A percentile compares a stretch with the other conserved stretches of the same genome.
phyloP scores from a whole-genome alignment of 495 filamentous ascomycete genomes.

The Podospora pseudopauciseta region DNA sequence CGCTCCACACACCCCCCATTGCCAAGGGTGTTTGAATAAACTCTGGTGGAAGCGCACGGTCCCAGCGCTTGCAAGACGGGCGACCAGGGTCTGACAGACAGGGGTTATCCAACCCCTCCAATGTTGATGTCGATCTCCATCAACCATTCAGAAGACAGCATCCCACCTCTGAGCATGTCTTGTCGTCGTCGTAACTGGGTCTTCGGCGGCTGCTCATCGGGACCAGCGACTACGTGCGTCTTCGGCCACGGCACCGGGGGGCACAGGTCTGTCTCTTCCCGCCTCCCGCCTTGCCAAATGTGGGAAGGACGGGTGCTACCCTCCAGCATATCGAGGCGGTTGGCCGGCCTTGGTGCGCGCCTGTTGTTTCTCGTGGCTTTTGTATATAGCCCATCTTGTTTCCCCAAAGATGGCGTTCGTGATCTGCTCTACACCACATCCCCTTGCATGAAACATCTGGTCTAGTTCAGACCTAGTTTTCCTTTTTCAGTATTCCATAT shows the following conservation, averaged over 20 bases:
- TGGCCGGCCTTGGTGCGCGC: slow-evolving; percentile 5
- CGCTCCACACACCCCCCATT: neutral
- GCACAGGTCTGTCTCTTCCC: slow-evolving; percentile 1
- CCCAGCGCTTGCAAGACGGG: slow-evolving; percentile 25
- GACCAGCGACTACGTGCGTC: slow-evolving; percentile 18
- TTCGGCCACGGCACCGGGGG: slow-evolving; percentile 12
- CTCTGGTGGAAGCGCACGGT: slow-evolving; percentile 15
- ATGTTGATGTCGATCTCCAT: slow-evolving; percentile 8
- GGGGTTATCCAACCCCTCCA: slow-evolving; percentile 25
- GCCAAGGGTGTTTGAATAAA: neutral
- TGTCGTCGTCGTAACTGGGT: slow-evolving; percentile 15
- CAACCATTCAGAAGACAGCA: slow-evolving; percentile 21
- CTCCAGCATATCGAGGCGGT: slow-evolving; percentile 12
- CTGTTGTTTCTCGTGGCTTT: slow-evolving; percentile 2
- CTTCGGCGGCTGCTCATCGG: slow-evolving; percentile 21
- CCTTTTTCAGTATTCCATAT: slow-evolving; percentile 23
- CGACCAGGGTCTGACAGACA: slow-evolving; percentile 16
- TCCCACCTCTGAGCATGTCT: neutral
- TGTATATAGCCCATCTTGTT: slow-evolving; percentile 21
- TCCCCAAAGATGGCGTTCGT: slow-evolving; percentile 8
- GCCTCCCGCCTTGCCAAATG: neutral
- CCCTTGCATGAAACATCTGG: slow-evolving; percentile 16
- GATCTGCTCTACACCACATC: slow-evolving; percentile 3
- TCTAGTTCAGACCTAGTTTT: slow-evolving; percentile 32
- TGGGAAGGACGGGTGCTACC: slow-evolving; percentile 10